Percentiles rank a stretch among this genome's conserved stretches.
Evolutionary conservation across 495 filamentous ascomycete genomes (phyloP).

Genomic region (Glonium stellatum): DNA sequence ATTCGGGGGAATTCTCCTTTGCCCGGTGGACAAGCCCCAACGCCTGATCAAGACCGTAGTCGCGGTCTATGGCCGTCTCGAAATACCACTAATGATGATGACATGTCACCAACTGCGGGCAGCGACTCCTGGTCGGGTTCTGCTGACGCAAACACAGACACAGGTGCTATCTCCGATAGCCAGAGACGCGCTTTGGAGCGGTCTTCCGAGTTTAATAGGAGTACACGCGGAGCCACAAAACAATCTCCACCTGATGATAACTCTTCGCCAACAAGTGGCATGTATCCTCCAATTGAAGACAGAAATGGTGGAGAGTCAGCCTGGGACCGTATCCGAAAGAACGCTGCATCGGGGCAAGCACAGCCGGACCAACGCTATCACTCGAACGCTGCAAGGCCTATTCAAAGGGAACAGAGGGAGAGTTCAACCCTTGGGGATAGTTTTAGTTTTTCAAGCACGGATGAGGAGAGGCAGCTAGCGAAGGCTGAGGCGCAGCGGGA

Average conservation of each 20-base stretch:
- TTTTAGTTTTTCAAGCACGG: constrained; percentile 37
- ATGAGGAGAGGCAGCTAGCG: constrained; percentile 36
- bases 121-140: background rate
- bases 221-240: background rate
- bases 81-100: constrained; percentile 4
- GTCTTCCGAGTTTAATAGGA: background rate
- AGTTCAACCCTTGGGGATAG: constrained; percentile 28
- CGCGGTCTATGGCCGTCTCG: background rate
- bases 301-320: background rate
- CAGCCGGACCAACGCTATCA: background rate
- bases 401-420: background rate
- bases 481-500: constrained; percentile 44
- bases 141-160: background rate
- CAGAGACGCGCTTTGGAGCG: background rate
- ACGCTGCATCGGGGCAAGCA: background rate
- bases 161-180: background rate
- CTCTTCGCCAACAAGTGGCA: background rate
- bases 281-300: background rate
- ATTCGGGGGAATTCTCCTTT: background rate
- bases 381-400: background rate
- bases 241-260: background rate
- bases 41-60: background rate
- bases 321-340: constrained; percentile 3
- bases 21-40: background rate
- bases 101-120: constrained; percentile 12